These are phyloP conservation scores for Persicaria tinctoria DNA, from an alignment of 148 eudicot genomes.

Conservation along the genomic window DNA sequence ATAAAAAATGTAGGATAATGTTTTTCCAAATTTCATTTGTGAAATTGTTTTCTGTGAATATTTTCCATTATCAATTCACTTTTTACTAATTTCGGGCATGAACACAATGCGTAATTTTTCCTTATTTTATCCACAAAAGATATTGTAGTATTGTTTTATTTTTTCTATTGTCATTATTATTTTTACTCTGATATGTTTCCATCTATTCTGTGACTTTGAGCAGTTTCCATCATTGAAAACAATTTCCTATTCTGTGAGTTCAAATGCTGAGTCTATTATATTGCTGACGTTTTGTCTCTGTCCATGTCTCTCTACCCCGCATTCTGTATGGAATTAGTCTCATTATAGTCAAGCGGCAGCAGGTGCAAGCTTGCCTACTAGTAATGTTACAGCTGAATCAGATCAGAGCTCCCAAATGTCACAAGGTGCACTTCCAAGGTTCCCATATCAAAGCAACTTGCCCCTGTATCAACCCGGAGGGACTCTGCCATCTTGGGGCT, in stretches of 20 bases:
- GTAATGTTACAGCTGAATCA: too few relatives aligned
- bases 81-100: not conserved
- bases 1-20: not conserved
- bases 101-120: not conserved
- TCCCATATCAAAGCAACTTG: not conserved
- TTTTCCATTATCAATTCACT: not conserved
- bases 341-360: not conserved
- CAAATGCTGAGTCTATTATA: not conserved
- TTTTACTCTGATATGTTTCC: not conserved
- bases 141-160: too few relatives aligned
- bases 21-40: not conserved
- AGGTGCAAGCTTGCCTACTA: too few relatives aligned
- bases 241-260: not conserved
- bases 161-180: not conserved
- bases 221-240: not conserved
- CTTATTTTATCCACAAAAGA: too few relatives aligned
- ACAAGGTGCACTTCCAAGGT: too few relatives aligned
- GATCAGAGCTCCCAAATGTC: too few relatives aligned
- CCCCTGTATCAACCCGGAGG: slow-evolving; percentile 31
- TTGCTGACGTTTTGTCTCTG: not conserved
- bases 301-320: not conserved
- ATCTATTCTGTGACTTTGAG: not conserved
- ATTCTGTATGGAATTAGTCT: too few relatives aligned
- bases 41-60: not conserved
- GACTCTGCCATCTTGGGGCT: slow-evolving; percentile 24